phyloP scores from a whole-genome alignment of 2,329 filamentous ascomycete genomes.

The Epichloe elymi region DNA sequence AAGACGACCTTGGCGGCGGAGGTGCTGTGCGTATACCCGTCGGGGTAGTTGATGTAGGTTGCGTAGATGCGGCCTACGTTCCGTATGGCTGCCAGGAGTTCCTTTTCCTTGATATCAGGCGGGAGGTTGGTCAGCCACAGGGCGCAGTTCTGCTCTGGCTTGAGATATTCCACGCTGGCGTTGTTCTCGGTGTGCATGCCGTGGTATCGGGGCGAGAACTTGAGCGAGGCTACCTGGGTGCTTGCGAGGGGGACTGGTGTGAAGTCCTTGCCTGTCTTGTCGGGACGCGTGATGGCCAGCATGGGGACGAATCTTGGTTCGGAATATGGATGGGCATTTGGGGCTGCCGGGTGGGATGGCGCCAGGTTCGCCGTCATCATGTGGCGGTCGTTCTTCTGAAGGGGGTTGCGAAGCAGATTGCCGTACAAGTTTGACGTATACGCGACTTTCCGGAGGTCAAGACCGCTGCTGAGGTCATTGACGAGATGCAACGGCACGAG shows the following conservation, averaged over 20 bases:
- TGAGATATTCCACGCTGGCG: constrained; percentile 20
- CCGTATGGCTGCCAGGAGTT: constrained; percentile 32
- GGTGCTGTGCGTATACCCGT: constrained; percentile 20
- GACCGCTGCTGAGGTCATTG: background rate
- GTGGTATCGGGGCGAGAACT: constrained; percentile 23
- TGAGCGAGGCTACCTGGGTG: constrained; percentile 1
- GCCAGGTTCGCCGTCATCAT: too few species aligned
- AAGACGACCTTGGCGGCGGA: constrained; percentile 38
- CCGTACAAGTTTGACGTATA: background rate
- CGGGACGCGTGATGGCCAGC: constrained; percentile 11
- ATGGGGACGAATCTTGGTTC: constrained; percentile 11
- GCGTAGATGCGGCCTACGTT: constrained; percentile 37
- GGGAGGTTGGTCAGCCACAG: constrained; percentile 41
- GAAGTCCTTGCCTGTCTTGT: constrained; percentile 5
- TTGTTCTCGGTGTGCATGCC: constrained; percentile 24
- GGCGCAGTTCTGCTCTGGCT: constrained; percentile 30
- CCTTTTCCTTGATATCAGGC: constrained; percentile 24
- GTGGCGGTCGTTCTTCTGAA: too few species aligned
- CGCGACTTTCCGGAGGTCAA: background rate
- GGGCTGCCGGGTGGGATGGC: background rate
- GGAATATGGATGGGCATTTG: background rate
- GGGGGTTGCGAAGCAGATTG: too few species aligned
- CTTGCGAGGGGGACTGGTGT: constrained; percentile 3
- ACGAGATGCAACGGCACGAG: background rate
- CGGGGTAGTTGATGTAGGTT: constrained; percentile 36